phyloP scores from a whole-genome alignment of 345 rosid genomes.

The Microthlaspi erraticum region DNA sequence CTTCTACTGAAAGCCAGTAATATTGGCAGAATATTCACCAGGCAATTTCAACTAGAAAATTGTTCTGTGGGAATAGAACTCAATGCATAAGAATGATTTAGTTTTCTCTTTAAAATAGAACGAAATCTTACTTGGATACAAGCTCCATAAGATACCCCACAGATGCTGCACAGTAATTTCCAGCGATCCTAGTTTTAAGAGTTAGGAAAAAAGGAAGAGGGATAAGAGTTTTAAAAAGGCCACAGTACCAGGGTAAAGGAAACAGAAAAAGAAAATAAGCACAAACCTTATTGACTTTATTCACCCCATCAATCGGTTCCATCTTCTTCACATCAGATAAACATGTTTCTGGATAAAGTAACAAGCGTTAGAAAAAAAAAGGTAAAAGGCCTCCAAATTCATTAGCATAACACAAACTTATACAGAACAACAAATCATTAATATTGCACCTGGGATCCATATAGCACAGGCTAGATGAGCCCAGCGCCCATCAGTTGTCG shows the following conservation, averaged over 20 bases:
- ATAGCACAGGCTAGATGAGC: slow-evolving; percentile 98
- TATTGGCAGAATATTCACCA: slow-evolving; percentile 17
- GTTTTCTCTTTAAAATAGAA: slow-evolving; percentile 15
- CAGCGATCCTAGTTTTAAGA: slow-evolving; percentile 76
- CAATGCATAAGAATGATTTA: slow-evolving; percentile 21
- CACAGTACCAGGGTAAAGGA: slow-evolving; percentile 7
- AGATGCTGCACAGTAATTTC: slow-evolving; percentile 91
- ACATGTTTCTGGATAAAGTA: slow-evolving; percentile 81
- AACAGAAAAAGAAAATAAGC: slow-evolving; percentile 10
- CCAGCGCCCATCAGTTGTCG: slow-evolving; percentile 91
- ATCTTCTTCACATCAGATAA: slow-evolving; percentile 91
- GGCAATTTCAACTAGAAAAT: slow-evolving; percentile 18
- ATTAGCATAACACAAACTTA: slow-evolving; percentile 1
- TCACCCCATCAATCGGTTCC: slow-evolving; percentile 96
- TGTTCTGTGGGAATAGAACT: slow-evolving; percentile 16
- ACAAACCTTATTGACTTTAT: slow-evolving; percentile 74
- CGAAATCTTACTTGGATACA: slow-evolving; percentile 81
- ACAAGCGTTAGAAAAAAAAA: slow-evolving; percentile 2
- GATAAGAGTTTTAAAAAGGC: slow-evolving; percentile 18
- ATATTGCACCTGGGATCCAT: slow-evolving; percentile 91
- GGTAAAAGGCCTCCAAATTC: slow-evolving; percentile 38
- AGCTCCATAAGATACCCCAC: slow-evolving; percentile 92
- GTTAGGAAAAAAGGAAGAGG: slow-evolving; percentile 1
- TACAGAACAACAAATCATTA: slow-evolving; percentile 19
- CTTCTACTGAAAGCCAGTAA: slow-evolving; percentile 6